phyloP scores from a whole-genome alignment of 2,329 filamentous ascomycete species.

The Claviceps digitariae region DNA sequence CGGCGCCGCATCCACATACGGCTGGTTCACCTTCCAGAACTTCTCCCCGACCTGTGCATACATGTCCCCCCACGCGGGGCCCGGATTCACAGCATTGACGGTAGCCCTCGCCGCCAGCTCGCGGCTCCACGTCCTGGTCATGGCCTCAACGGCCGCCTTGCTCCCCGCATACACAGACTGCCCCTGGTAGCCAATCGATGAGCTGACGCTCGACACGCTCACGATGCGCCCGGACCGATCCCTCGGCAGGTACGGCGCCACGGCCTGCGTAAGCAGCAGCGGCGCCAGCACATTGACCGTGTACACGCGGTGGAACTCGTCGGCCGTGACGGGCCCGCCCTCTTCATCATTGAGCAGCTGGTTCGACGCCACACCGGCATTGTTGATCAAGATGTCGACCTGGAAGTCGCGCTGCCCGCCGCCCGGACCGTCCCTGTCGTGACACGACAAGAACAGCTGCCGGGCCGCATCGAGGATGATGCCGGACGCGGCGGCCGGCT shows the following conservation, averaged over 20 bases:
- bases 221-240: constrained; percentile 49
- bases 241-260: constrained; percentile 52
- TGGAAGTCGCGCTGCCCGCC: constrained; percentile 10
- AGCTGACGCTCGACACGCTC: constrained; percentile 41
- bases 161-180: constrained; percentile 44
- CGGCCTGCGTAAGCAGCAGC: constrained; percentile 62
- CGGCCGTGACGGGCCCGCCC: constrained; percentile 36
- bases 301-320: constrained; percentile 60
- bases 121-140: constrained; percentile 45
- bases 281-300: constrained; percentile 73
- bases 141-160: constrained; percentile 45
- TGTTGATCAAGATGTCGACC: constrained; percentile 79
- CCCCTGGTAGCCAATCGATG: constrained; percentile 38
- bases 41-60: constrained; percentile 25
- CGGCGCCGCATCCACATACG: constrained; percentile 23
- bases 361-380: constrained; percentile 61
- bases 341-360: constrained; percentile 43
- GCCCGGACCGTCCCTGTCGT: neutral
- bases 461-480: constrained; percentile 18
- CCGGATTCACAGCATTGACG: constrained; percentile 45
- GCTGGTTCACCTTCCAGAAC: constrained; percentile 26
- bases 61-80: constrained; percentile 40
- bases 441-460: constrained; percentile 14
- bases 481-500: constrained; percentile 12
- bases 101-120: constrained; percentile 40